Evolutionary conservation across 495 filamentous ascomycete genomes (phyloP).

Genomic region (Xylaria nigripes): DNA sequence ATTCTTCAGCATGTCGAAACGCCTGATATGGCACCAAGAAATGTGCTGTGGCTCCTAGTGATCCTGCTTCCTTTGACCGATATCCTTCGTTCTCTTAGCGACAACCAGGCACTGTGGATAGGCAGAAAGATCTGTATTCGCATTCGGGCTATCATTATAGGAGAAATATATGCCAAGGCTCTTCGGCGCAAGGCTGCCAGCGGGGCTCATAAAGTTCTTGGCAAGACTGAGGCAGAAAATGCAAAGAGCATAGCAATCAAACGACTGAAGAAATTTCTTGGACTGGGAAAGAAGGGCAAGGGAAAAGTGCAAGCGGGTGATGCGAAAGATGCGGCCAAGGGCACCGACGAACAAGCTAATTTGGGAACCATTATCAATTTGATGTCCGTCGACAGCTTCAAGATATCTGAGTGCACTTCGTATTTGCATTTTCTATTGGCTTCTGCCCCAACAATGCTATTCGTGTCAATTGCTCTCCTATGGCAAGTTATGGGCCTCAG

Average conservation of each 20-base stretch:
- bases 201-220: conserved; percentile 59
- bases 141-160: conserved; percentile 88
- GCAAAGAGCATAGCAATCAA: conserved; percentile 41
- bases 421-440: conserved; percentile 90
- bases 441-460: conserved; percentile 72
- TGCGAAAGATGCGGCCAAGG: conserved; percentile 31
- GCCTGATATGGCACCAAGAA: conserved; percentile 66
- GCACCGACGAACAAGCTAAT: conserved; percentile 67
- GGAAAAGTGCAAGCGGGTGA: conserved; percentile 26
- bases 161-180: conserved; percentile 96
- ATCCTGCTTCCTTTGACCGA: conserved; percentile 79
- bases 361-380: conserved; percentile 95
- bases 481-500: conserved; percentile 86
- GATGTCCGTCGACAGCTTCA: conserved; percentile 99
- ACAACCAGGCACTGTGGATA: conserved; percentile 85
- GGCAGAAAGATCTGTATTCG: conserved; percentile 91
- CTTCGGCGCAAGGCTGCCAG: conserved; percentile 84
- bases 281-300: conserved; percentile 50
- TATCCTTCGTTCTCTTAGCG: conserved; percentile 65
- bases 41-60: conserved; percentile 94
- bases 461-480: conserved; percentile 61
- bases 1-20: conserved; percentile 91
- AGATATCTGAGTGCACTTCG: conserved; percentile 84
- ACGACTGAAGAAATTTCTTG: conserved; percentile 44
- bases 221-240: conserved; percentile 32